Percentiles rank a stretch among this genome's conserved stretches.
phyloP scores from a whole-genome alignment of 2,329 filamentous ascomycete genomes.

The Colletotrichum tofieldiae region DNA sequence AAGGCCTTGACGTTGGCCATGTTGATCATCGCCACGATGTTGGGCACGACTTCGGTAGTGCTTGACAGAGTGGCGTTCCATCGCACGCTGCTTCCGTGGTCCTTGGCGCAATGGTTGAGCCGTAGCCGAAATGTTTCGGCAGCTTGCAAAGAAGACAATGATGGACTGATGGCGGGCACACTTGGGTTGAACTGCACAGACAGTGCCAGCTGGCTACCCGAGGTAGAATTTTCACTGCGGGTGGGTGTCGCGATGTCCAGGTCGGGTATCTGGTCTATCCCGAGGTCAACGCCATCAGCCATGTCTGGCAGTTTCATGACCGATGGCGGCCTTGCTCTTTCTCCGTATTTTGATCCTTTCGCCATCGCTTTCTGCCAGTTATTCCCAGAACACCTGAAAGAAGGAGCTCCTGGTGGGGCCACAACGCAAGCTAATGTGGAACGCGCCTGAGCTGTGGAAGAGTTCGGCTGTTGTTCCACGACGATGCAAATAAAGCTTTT shows the following conservation, averaged over 20 bases:
- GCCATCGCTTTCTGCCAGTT: not conserved
- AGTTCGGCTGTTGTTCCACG: not conserved
- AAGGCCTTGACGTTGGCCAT: not conserved
- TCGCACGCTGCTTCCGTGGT: not conserved
- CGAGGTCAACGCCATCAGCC: not conserved
- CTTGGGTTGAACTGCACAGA: too few relatives aligned
- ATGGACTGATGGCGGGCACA: not conserved
- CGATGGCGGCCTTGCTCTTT: not conserved
- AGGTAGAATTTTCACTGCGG: not conserved
- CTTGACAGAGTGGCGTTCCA: slow-evolving; percentile 4
- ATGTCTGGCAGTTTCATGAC: too few relatives aligned
- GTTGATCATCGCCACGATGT: not conserved
- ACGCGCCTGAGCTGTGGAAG: not conserved
- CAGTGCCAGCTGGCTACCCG: not conserved
- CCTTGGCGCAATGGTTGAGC: not conserved
- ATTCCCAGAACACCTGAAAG: not conserved
- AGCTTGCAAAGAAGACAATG: too few relatives aligned
- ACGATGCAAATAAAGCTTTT: not conserved
- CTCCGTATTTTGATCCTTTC: not conserved
- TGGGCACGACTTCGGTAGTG: not conserved
- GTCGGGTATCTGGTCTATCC: not conserved
- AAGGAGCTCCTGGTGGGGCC: not conserved
- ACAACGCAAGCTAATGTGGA: not conserved
- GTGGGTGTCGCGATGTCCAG: not conserved
- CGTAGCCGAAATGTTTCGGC: not conserved